A percentile compares a stretch with the other conserved stretches of the same genome.
Conservation (phyloP, 2,329 filamentous ascomycete genomes). For the Pseudogymnoascus sp. region DNA sequence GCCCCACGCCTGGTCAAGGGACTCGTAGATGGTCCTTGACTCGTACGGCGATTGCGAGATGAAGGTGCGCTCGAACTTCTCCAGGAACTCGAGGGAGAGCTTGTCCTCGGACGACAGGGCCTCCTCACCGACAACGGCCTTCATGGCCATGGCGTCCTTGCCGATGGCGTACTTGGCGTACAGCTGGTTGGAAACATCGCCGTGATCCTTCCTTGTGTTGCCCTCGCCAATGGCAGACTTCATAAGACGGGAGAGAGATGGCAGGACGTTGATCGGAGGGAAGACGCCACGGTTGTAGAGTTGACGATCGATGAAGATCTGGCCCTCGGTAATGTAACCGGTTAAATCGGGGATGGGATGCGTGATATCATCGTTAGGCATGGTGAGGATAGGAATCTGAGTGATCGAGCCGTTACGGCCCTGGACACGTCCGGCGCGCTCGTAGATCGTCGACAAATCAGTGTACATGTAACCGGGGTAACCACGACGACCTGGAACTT, state of each 20-base stretch:
- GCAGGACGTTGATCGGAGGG: slow-evolving; percentile 96
- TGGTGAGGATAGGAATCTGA: slow-evolving; percentile 96
- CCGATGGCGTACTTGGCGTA: slow-evolving; percentile 99
- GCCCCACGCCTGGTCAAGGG: slow-evolving; percentile 92
- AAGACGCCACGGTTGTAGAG: slow-evolving; percentile 96
- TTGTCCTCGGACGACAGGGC: slow-evolving; percentile 94
- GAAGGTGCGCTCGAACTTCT: slow-evolving; percentile 96
- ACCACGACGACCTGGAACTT: slow-evolving; percentile 97
- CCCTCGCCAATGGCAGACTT: slow-evolving; percentile 98
- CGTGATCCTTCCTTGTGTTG: slow-evolving; percentile 92
- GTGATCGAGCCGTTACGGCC: slow-evolving; percentile 98
- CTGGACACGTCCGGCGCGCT: slow-evolving; percentile 93
- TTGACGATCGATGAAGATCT: slow-evolving; percentile 94
- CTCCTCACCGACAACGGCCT: slow-evolving; percentile 97
- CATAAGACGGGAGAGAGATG: slow-evolving; percentile 97
- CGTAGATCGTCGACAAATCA: slow-evolving; percentile 99
- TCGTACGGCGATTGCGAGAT: slow-evolving; percentile 91
- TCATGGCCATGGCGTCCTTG: slow-evolving; percentile 97
- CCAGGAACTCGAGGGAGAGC: slow-evolving; percentile 92
- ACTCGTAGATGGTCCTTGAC: slow-evolving; percentile 83
- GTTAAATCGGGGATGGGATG: slow-evolving; percentile 98
- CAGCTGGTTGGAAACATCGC: slow-evolving; percentile 97
- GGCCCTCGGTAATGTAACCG: slow-evolving; percentile 97
- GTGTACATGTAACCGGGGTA: slow-evolving; percentile 99
- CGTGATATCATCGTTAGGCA: slow-evolving; percentile 99